These are phyloP conservation scores for Takashimella koratensis DNA, from an alignment of 1,284 basidiomycete species.

Conservation along the genomic window DNA sequence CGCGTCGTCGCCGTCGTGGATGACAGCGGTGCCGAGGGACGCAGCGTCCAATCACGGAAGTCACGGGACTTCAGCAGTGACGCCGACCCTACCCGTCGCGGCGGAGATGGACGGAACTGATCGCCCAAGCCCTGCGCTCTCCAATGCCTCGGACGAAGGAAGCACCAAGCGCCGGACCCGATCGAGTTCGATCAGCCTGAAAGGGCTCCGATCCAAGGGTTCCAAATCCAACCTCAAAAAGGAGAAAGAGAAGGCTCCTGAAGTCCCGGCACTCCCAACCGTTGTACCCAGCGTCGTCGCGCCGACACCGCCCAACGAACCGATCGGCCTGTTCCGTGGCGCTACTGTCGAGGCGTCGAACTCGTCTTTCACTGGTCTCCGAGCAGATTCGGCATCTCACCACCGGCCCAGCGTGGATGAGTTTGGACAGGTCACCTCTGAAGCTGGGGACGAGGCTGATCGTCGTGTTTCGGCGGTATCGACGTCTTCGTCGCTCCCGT, in stretches of 20 bases:
- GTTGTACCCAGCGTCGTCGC: background rate
- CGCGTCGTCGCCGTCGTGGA: background rate
- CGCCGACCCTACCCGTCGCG: background rate
- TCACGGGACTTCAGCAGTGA: background rate
- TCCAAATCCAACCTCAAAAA: background rate
- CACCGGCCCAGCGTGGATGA: too few species aligned
- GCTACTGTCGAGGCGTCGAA: background rate
- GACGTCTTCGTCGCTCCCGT: background rate
- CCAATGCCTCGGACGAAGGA: background rate
- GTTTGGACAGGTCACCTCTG: background rate
- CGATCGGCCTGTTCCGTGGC: background rate
- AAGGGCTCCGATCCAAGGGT: background rate
- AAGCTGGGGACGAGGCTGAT: background rate
- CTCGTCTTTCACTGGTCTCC: background rate
- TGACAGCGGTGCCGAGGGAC: background rate
- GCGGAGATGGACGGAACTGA: background rate
- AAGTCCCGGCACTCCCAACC: background rate
- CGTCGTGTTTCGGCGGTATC: background rate
- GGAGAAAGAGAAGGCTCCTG: background rate
- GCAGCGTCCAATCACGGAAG: background rate
- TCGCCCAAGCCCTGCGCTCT: background rate
- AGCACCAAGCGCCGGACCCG: background rate
- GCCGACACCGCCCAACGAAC: background rate
- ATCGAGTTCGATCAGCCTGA: background rate
- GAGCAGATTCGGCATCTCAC: too few species aligned